These are phyloP conservation scores for Erysimum pusillum DNA, from an alignment of 441 rosid species.

Conservation along the genomic window DNA sequence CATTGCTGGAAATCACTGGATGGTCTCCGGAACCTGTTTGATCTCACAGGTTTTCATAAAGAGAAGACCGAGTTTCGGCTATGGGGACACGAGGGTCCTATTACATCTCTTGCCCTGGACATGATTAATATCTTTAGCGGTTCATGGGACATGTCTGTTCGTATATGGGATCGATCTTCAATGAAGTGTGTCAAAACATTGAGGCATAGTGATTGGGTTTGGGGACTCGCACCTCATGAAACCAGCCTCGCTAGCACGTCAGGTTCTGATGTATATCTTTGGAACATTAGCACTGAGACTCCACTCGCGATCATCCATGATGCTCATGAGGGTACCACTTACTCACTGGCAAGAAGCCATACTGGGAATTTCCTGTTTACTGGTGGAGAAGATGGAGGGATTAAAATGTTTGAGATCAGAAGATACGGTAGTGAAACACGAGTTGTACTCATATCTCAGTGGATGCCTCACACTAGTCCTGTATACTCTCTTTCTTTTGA, in stretches of 20 bases:
- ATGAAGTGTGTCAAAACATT: slow-evolving; percentile 70
- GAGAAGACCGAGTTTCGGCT: slow-evolving; percentile 66
- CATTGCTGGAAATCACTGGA: slow-evolving; percentile 85
- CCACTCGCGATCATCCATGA: slow-evolving; percentile 58
- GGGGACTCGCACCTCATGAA: slow-evolving; percentile 79
- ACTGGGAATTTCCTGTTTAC: slow-evolving; percentile 85
- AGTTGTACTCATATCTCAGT: slow-evolving; percentile 67
- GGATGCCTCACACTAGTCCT: slow-evolving; percentile 89
- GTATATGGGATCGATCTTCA: slow-evolving; percentile 81
- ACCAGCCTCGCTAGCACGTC: slow-evolving; percentile 67
- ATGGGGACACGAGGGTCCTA: slow-evolving; percentile 95
- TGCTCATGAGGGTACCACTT: slow-evolving; percentile 75
- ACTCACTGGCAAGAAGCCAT: slow-evolving; percentile 81
- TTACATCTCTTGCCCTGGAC: slow-evolving; percentile 84
- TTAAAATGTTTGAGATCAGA: slow-evolving; percentile 84
- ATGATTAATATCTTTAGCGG: slow-evolving; percentile 72
- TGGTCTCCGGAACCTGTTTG: slow-evolving; percentile 69
- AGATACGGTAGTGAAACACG: slow-evolving; percentile 38
- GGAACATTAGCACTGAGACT: slow-evolving; percentile 70
- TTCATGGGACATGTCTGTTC: slow-evolving; percentile 96
- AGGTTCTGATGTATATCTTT: slow-evolving; percentile 85
- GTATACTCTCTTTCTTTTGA: slow-evolving; percentile 86
- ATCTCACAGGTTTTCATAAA: slow-evolving; percentile 61
- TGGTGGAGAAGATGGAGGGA: slow-evolving; percentile 92
- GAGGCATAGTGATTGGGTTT: slow-evolving; percentile 94